Conservation (phyloP, 1,284 basidiomycete genomes). For the Malassezia pachydermatis region DNA sequence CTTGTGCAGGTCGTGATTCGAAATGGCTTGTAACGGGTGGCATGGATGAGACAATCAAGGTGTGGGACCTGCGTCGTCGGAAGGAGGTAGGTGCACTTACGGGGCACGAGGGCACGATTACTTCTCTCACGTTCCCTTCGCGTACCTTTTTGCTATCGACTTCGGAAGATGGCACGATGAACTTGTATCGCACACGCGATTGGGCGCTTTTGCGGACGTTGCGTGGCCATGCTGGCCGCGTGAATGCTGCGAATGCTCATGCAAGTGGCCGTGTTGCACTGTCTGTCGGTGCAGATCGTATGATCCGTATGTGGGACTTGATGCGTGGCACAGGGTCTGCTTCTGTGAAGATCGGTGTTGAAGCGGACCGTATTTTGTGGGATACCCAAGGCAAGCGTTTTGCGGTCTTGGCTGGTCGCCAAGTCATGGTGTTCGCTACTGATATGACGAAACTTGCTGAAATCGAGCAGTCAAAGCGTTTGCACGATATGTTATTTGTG, state of each 20-base stretch:
- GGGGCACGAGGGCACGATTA: conserved; percentile 90
- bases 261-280: conserved; percentile 82
- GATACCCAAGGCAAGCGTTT: conserved; percentile 31
- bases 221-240: conserved; percentile 82
- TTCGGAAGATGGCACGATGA: conserved; percentile 66
- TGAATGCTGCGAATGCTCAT: conserved; percentile 82
- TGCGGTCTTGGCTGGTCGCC: conserved; percentile 28
- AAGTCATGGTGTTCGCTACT: conserved; percentile 32
- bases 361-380: conserved; percentile 35
- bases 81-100: conserved; percentile 87
- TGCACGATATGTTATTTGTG: conserved; percentile 33
- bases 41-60: conserved; percentile 86
- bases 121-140: conserved; percentile 74
- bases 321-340: conserved; percentile 85
- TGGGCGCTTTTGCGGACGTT: conserved; percentile 79
- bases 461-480: conserved; percentile 26
- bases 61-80: conserved; percentile 83
- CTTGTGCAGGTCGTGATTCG: conserved; percentile 53
- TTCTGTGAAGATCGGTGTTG: conserved; percentile 58
- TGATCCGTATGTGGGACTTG: conserved; percentile 93
- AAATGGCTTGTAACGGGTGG: conserved; percentile 94
- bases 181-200: conserved; percentile 80
- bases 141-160: conserved; percentile 78
- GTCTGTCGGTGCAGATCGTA: conserved; percentile 78
- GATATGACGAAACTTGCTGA: conserved; percentile 39